Evolutionary conservation across 2,329 filamentous ascomycete species (phyloP).

Genomic region (Nothopassalora personata): DNA sequence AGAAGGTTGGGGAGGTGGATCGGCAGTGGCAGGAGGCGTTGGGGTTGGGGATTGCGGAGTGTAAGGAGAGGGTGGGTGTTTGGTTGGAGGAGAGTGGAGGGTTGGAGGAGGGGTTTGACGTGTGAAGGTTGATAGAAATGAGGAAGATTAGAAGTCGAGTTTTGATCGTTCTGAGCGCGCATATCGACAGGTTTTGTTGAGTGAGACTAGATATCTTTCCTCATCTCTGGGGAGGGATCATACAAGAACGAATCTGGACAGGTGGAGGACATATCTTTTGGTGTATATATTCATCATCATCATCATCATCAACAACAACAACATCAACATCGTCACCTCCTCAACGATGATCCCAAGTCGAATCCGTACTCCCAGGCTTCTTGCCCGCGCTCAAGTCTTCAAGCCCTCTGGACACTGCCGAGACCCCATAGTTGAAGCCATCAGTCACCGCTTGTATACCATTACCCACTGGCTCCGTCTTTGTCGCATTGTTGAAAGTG

Average conservation of each 20-base stretch:
- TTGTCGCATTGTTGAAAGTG: slow-evolving; percentile 42
- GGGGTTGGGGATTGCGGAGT: slow-evolving; percentile 66
- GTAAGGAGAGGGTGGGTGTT: slow-evolving; percentile 67
- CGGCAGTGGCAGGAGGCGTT: slow-evolving; percentile 85
- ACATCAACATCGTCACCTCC: neutral
- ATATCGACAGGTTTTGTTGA: neutral
- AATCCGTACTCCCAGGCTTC: slow-evolving; percentile 23
- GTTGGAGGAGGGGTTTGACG: slow-evolving; percentile 66
- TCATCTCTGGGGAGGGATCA: too few relatives aligned
- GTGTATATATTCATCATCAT: too few relatives aligned
- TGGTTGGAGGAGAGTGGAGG: slow-evolving; percentile 74
- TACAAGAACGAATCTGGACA: neutral
- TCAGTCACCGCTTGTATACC: slow-evolving; percentile 38
- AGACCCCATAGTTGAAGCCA: slow-evolving; percentile 39
- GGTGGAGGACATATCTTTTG: neutral
- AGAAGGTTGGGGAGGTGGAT: slow-evolving; percentile 86
- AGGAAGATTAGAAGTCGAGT: too few relatives aligned
- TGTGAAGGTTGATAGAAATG: slow-evolving; percentile 20
- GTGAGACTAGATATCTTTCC: neutral
- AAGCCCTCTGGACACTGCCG: slow-evolving; percentile 35
- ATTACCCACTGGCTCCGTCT: slow-evolving; percentile 38
- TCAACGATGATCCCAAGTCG: slow-evolving; percentile 5
- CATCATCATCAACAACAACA: too few relatives aligned
- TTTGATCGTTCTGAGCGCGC: neutral
- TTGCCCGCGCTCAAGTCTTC: slow-evolving; percentile 43